Evolutionary conservation across 2,329 filamentous ascomycete species (phyloP).

Genomic region (Pseudocercospora musae): DNA sequence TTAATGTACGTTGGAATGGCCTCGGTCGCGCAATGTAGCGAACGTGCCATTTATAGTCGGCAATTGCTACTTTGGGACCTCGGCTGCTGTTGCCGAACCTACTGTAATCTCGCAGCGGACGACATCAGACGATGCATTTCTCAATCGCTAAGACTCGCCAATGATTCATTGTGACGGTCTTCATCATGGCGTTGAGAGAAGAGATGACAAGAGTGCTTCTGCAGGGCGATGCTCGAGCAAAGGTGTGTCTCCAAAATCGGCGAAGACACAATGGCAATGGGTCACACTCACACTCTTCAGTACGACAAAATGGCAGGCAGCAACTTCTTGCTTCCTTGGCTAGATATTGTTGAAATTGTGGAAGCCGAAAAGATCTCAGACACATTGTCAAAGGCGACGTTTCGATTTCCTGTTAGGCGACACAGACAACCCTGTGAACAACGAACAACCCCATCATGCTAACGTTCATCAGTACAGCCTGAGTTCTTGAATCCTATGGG

Average conservation of each 20-base stretch:
- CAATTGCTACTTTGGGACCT: background rate
- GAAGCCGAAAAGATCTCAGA: constrained; percentile 12
- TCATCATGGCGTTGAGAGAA: constrained; percentile 1
- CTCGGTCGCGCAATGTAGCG: background rate
- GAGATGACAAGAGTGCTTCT: constrained; percentile 19
- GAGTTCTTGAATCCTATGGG: constrained; percentile 26
- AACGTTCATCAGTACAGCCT: constrained; percentile 9
- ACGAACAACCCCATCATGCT: background rate
- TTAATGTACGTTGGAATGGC: background rate
- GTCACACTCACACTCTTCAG: background rate
- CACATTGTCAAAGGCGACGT: constrained; percentile 13
- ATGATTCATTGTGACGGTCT: background rate
- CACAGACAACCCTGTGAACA: too few species aligned
- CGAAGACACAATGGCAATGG: background rate
- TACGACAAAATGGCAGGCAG: constrained; percentile 17
- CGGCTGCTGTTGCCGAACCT: background rate
- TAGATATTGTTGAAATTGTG: constrained; percentile 17
- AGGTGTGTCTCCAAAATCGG: background rate
- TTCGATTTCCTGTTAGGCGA: constrained; percentile 21
- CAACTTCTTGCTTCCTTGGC: constrained; percentile 22
- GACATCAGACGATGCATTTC: background rate
- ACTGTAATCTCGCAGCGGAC: background rate
- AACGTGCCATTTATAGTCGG: background rate
- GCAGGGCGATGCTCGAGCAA: constrained; percentile 12
- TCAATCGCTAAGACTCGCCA: too few species aligned